phyloP scores from a whole-genome alignment of 495 filamentous ascomycete genomes.

The Trichoderma reesei region DNA sequence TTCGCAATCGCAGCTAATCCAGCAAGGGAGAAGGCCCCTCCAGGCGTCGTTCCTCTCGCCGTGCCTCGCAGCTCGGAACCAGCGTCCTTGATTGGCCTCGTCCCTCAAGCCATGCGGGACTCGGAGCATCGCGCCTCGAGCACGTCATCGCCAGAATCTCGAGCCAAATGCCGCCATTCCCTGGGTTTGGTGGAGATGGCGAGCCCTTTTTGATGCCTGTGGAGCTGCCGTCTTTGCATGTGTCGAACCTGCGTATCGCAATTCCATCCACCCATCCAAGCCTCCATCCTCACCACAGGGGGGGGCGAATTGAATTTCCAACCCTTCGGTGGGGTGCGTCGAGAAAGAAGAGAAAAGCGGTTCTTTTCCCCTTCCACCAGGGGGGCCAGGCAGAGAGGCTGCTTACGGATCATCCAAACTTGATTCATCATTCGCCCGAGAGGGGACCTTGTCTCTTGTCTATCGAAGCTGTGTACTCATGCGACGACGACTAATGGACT shows the following conservation, averaged over 20 bases:
- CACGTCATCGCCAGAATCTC: conserved; percentile 3
- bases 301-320: too few species aligned
- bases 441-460: not conserved
- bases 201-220: not conserved
- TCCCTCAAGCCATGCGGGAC: conserved; percentile 4
- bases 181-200: not conserved
- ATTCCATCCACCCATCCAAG: not conserved
- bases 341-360: not conserved
- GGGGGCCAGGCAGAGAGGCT: not conserved
- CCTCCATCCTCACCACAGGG: too few species aligned
- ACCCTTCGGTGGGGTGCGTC: not conserved
- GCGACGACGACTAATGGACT: not conserved
- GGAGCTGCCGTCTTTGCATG: not conserved
- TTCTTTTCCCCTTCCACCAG: not conserved
- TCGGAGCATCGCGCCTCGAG: conserved; percentile 7
- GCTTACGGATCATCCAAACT: not conserved
- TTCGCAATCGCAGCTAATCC: conserved; percentile 3
- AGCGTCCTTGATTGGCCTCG: not conserved
- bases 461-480: not conserved
- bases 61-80: not conserved
- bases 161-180: conserved; percentile 5
- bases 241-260: not conserved
- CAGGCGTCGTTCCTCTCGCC: not conserved
- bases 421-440: not conserved
- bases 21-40: not conserved